These are phyloP conservation scores for Penicillium sp. DNA, from an alignment of 2,329 filamentous ascomycete species.

Conservation along the genomic window DNA sequence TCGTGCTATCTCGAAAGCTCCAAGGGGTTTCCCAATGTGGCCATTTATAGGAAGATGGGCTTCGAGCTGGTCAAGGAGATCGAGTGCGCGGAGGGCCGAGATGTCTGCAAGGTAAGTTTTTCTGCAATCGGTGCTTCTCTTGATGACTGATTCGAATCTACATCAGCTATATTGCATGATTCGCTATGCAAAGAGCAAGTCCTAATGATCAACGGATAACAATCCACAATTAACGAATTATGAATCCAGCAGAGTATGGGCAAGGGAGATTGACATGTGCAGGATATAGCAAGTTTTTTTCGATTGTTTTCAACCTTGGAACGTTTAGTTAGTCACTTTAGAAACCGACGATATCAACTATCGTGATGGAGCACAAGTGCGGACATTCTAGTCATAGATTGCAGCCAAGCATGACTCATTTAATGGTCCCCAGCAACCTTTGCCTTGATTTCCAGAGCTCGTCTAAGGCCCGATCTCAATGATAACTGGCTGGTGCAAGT, in stretches of 20 bases:
- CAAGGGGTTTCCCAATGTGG: conserved; percentile 64
- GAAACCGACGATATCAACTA: too few relatives aligned
- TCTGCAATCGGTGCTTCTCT: not conserved
- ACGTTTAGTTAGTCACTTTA: too few relatives aligned
- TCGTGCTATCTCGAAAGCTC: conserved; percentile 70
- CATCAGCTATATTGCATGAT: conserved; percentile 27
- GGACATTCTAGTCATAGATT: too few relatives aligned
- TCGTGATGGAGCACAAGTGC: too few relatives aligned
- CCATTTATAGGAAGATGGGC: conserved; percentile 68
- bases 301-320: too few relatives aligned
- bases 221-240: conserved; percentile 1
- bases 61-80: conserved; percentile 65
- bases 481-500: too few relatives aligned
- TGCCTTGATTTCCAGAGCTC: too few relatives aligned
- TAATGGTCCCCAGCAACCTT: too few relatives aligned
- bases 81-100: conserved; percentile 62
- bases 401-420: too few relatives aligned
- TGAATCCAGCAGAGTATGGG: not conserved
- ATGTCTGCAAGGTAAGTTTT: conserved; percentile 49
- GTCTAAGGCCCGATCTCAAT: too few relatives aligned
- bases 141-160: conserved; percentile 5
- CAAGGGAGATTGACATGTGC: not conserved
- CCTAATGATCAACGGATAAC: conserved; percentile 2
- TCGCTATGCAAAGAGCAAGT: conserved; percentile 16
- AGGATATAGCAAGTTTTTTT: conserved; percentile 2